phyloP scores from a whole-genome alignment of 306 rosid genomes.

The Alnus glutinosa region DNA sequence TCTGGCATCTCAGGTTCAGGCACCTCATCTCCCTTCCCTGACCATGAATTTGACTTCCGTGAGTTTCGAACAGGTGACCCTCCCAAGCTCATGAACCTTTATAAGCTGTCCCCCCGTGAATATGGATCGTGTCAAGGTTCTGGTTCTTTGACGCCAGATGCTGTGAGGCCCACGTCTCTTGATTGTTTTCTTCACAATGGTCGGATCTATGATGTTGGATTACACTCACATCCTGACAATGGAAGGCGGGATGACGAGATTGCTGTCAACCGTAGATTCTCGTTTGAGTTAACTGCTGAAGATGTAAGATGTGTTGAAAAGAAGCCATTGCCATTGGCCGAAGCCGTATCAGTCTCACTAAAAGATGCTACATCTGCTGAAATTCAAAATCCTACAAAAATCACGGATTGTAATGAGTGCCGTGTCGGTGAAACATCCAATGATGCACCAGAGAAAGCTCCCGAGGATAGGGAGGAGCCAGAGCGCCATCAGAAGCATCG shows the following conservation, averaged over 20 bases:
- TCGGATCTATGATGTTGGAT: conserved; percentile 28
- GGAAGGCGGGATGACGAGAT: conserved; percentile 26
- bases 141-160: conserved; percentile 46
- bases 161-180: conserved; percentile 23
- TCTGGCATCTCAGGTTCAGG: conserved; percentile 86
- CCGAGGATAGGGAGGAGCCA: conserved; percentile 37
- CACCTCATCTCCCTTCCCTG: conserved; percentile 81
- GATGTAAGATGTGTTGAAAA: conserved; percentile 36
- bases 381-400: conserved; percentile 4
- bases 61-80: conserved; percentile 60
- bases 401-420: conserved; percentile 5
- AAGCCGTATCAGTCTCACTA: conserved; percentile 40
- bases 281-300: conserved; percentile 44
- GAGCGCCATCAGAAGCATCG: conserved; percentile 49
- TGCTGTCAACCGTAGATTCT: conserved; percentile 36
- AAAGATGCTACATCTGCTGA: conserved; percentile 8
- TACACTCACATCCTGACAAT: conserved; percentile 11
- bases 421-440: conserved; percentile 43
- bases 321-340: conserved; percentile 38
- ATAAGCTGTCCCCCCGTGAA: conserved; percentile 52
- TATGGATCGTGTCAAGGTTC: conserved; percentile 44
- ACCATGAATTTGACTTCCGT: conserved; percentile 52
- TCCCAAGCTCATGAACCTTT: conserved; percentile 64
- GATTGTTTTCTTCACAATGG: conserved; percentile 31
- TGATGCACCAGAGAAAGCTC: conserved; percentile 33